phyloP scores from a whole-genome alignment of 306 rosid species.

The Cajanus cajan region DNA sequence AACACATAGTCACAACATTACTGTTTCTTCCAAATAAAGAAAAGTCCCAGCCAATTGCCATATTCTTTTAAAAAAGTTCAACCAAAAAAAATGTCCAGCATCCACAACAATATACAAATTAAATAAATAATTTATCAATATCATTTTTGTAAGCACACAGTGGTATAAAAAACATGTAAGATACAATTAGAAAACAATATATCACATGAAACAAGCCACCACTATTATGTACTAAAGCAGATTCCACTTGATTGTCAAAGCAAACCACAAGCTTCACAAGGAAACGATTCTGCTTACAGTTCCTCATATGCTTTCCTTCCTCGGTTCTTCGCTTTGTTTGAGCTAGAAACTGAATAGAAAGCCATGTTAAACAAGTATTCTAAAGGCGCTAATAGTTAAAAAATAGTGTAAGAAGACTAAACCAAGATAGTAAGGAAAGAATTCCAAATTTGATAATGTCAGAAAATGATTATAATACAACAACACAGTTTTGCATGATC shows the following conservation, averaged over 20 bases:
- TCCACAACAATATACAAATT: neutral
- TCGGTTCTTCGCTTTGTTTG: neutral
- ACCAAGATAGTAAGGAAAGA: neutral
- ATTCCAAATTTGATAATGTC: neutral
- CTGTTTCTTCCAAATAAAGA: neutral
- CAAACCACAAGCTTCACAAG: neutral
- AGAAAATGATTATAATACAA: neutral
- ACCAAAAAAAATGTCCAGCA: neutral
- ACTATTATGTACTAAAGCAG: neutral
- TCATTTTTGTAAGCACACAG: neutral
- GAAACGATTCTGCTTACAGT: slow-evolving; percentile 10
- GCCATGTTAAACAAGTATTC: neutral
- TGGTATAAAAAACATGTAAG: neutral
- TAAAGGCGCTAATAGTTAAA: neutral
- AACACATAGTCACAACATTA: neutral
- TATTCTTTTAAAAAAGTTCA: neutral
- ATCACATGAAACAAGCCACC: neutral
- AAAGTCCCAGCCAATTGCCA: neutral
- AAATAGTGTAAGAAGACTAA: neutral
- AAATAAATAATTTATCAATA: neutral
- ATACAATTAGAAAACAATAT: no score
- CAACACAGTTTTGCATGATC: neutral
- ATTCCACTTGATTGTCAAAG: neutral
- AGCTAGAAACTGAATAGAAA: slow-evolving; percentile 17
- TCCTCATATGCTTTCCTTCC: slow-evolving; percentile 13